Evolutionary conservation across 805 yeast species (phyloP).

Genomic region (Zygosaccharomyces rouxii): DNA sequence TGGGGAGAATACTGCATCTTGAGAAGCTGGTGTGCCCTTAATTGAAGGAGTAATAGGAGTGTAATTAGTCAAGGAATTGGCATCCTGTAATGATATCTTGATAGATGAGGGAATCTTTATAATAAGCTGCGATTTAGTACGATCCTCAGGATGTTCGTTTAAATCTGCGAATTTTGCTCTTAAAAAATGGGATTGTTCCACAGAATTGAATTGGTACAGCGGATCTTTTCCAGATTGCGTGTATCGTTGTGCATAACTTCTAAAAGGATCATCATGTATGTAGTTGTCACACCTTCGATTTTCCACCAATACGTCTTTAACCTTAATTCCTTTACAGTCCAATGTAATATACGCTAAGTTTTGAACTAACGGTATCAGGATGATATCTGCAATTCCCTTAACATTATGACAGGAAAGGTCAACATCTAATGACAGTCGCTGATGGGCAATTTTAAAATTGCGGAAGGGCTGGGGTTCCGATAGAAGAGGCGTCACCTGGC

Average conservation of each 20-base stretch:
- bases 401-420: conserved; percentile 60
- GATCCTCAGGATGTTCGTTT: conserved; percentile 29
- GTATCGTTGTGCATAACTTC: conserved; percentile 17
- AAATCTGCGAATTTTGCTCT: conserved; percentile 32
- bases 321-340: conserved; percentile 74
- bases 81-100: conserved; percentile 55
- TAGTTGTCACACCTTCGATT: conserved; percentile 42
- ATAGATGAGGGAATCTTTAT: conserved; percentile 38
- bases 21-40: conserved; percentile 36
- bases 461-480: conserved; percentile 14
- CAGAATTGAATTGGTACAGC: conserved; percentile 23
- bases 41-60: conserved; percentile 42
- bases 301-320: conserved; percentile 63
- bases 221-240: conserved; percentile 15
- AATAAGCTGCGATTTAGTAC: conserved; percentile 29
- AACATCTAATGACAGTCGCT: conserved; percentile 73
- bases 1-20: conserved; percentile 64
- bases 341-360: conserved; percentile 55
- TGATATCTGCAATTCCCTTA: conserved; percentile 75
- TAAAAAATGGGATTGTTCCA: conserved; percentile 34
- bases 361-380: conserved; percentile 66
- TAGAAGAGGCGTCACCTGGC: conserved; percentile 11
- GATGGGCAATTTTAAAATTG: conserved; percentile 72
- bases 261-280: conserved; percentile 32
- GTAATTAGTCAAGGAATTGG: conserved; percentile 35